These are phyloP conservation scores for Lavandula angustifolia DNA, from an alignment of 257 asterid genomes.

Conservation along the genomic window DNA sequence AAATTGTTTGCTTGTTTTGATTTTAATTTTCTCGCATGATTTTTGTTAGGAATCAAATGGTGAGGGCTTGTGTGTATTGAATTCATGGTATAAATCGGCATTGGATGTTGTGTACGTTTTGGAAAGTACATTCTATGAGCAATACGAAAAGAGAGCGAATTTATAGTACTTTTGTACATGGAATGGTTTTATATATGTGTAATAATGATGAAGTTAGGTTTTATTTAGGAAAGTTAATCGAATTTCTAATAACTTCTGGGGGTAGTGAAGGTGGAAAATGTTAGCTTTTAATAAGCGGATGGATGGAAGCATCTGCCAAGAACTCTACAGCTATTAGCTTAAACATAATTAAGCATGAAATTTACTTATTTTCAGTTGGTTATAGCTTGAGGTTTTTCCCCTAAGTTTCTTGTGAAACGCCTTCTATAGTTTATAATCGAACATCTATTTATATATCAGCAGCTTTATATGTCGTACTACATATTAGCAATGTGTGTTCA, in stretches of 20 bases:
- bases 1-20: background rate
- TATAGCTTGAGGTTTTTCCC: background rate
- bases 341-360: background rate
- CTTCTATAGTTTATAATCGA: no score
- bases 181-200: background rate
- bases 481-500: constrained; percentile 5
- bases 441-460: no score
- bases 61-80: background rate
- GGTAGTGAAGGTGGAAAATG: constrained; percentile 6
- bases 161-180: background rate
- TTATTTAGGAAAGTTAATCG: background rate
- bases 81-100: background rate
- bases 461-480: background rate
- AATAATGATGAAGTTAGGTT: background rate
- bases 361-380: background rate
- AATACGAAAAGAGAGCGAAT: background rate
- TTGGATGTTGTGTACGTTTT: background rate
- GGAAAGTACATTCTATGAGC: background rate
- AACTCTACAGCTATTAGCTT: background rate
- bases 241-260: background rate
- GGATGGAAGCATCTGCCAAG: background rate
- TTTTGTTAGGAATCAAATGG: background rate
- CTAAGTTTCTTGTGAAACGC: no score
- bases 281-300: no score
- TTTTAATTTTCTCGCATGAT: background rate